These are phyloP conservation scores for Mentha longifolia DNA, from an alignment of 257 asterid species.

Conservation along the genomic window DNA sequence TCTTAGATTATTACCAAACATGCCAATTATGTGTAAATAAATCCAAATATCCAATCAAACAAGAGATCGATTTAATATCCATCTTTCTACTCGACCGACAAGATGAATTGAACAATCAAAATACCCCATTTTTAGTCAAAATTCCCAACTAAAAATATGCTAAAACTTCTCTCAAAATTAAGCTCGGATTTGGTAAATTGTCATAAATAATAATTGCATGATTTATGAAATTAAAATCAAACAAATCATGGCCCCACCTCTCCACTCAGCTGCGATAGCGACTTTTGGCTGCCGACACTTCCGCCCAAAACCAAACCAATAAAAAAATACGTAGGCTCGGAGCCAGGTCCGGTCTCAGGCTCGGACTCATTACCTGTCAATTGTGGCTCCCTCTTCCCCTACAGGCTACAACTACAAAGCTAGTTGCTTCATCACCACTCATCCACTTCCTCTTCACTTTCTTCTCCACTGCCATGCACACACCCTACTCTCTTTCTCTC, in stretches of 20 bases:
- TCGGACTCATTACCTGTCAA: slow-evolving; percentile 37
- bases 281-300: slow-evolving; percentile 80
- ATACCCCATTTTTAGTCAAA: slow-evolving; percentile 24
- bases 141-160: neutral
- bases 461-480: slow-evolving; percentile 27
- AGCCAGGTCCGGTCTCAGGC: slow-evolving; percentile 36
- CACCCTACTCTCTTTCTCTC: neutral
- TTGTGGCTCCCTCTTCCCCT: slow-evolving; percentile 34
- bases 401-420: slow-evolving; percentile 34
- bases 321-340: slow-evolving; percentile 33
- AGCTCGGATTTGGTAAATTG: slow-evolving; percentile 23
- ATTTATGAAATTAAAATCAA: no score
- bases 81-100: slow-evolving; percentile 17
- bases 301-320: slow-evolving; percentile 36
- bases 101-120: slow-evolving; percentile 19
- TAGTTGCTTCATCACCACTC: slow-evolving; percentile 30
- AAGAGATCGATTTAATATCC: neutral
- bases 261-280: slow-evolving; percentile 43
- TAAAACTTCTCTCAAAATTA: neutral
- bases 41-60: neutral
- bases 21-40: neutral
- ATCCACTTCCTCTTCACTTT: neutral
- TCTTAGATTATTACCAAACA: neutral
- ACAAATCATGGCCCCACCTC: slow-evolving; percentile 21
- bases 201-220: slow-evolving; percentile 4